Evolutionary conservation across 2,329 filamentous ascomycete genomes (phyloP), one percentile per base, ranked within the genome.

Genomic region (Beauveria bassiana): DNA sequence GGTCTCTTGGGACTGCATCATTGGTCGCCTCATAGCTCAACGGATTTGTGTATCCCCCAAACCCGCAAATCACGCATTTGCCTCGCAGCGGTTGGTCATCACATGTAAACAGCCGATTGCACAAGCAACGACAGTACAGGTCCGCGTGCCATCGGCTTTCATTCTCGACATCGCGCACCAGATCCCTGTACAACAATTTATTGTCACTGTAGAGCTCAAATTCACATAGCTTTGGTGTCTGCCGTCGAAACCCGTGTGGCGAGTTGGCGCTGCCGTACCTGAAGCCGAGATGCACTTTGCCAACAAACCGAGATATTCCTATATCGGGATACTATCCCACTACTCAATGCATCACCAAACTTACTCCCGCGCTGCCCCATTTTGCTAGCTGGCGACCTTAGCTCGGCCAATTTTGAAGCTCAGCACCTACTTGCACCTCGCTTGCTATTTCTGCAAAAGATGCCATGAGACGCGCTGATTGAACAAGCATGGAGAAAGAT

Each of bases 401-500:
- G 42, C 22, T 53, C 9, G 40, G 5, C 42, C 26, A 60, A 24
- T 38, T n/a, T 46, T 16, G 14, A 26, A 22, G 28, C 49, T 43
- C 49, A 40, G n/a, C 26, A 22, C 24, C 49, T 38, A 12, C 20
- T 20, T 24, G 14, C 42, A 31, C 26, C 45, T 38, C 26, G 3
- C 4, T 34, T 43, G 46, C 10, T 38, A n/a, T 45, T 24, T 51
- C 20, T 51, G 24, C 45, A 38, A 26, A 38, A 58, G 61, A 31
- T 63, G 42, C 42, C 60, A 56, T 61, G 60, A 56, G 10, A n/a
- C 47, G 24, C 59, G 20, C n/a, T 16, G 31, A 53, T 4, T 53
- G 47, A 52, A 22, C 51, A 65, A 67, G 54, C 62, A 76, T 76
- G 74, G 74, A 76, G 67, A 72, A 67, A 68, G 71, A 69, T 73